Evolutionary conservation across 2,329 filamentous ascomycete genomes (phyloP).

Genomic region (Polychaeton citri): DNA sequence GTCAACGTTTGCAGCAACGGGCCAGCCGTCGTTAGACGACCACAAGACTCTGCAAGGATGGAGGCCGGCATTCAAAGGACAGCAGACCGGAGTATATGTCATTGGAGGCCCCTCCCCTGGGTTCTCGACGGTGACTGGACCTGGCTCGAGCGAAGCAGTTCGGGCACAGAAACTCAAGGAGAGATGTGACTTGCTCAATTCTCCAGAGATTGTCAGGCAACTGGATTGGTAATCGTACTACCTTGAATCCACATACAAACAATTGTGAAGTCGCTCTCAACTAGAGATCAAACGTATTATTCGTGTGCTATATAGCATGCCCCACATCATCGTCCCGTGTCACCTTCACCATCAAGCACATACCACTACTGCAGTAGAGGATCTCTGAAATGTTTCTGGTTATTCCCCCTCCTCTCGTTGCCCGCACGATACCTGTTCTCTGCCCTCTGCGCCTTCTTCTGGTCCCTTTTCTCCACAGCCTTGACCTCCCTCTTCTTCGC

Average conservation of each 20-base stretch:
- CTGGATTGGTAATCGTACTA: not conserved
- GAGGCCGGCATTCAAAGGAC: constrained; percentile 22
- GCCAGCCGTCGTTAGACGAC: constrained; percentile 20
- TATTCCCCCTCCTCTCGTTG: constrained; percentile 61
- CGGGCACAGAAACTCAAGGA: constrained; percentile 30
- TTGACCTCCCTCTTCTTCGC: constrained; percentile 57
- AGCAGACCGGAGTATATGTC: constrained; percentile 25
- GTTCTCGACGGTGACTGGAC: constrained; percentile 27
- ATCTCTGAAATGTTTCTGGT: constrained; percentile 62
- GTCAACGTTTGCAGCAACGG: constrained; percentile 32
- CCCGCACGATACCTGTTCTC: constrained; percentile 48
- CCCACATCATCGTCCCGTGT: no score
- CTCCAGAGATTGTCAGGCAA: constrained; percentile 29
- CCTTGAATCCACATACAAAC: no score
- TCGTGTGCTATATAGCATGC: no score
- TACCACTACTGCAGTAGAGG: constrained; percentile 26
- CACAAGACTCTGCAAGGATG: constrained; percentile 31
- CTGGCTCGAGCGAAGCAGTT: constrained; percentile 16
- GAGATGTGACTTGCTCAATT: constrained; percentile 36
- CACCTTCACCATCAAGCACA: no score
- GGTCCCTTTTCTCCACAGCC: constrained; percentile 54
- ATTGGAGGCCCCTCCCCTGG: constrained; percentile 34
- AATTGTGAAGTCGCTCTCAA: no score
- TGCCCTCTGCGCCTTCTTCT: constrained; percentile 45
- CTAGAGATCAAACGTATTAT: no score